Base-by-base conservation (phyloP, 2,329 filamentous ascomycete genomes). In the Trichoderma oligosporum region DNA sequence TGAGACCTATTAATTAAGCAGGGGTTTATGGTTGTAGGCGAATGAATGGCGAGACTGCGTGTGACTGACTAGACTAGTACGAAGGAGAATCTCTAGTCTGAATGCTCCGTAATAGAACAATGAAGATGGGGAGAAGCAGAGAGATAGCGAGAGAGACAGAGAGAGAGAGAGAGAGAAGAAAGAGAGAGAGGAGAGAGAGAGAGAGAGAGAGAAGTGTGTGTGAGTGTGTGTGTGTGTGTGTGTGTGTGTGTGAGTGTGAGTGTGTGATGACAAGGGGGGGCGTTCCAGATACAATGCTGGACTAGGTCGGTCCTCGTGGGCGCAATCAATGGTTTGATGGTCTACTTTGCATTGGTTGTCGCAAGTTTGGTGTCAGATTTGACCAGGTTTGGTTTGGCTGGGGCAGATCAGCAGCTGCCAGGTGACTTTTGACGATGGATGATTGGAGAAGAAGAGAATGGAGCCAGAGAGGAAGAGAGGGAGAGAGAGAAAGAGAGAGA, bases 281-380 rank as follows among this genome's bases (percentile, higher is more conserved):
- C n/a, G n/a, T 16, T n/a, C 25, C 18, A 38, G 41, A 47, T 25
- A 24, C 31, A 24, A 55, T 31, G 42, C 53, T 56, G 24, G 42
- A 35, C 31, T 36, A n/a, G 41, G 22, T 45, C 16, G 36, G 41
- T 44, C 41, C 20, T 44, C 22, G 36, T 18, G 36, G n/a, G 36
- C 33, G 46, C 31, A n/a, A n/a, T n/a, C n/a, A n/a, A n/a, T n/a
- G n/a, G n/a, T n/a, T 38, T 22, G 48, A n/a, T 25, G 51, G 27
- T 42, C 39, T n/a, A n/a, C n/a, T n/a, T n/a, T n/a, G n/a, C n/a
- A n/a, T 14, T 38, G 42, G 31, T 48, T 44, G 53, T 56, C 44
- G 53, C 53, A 56, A 41, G 53, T 47, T 39, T 47, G 44, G 53
- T 56, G 53, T 56, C 53, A 56, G 53, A 24, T 48, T 47, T 16